A percentile compares a stretch with the other conserved stretches of the same genome.
Evolutionary conservation across 495 filamentous ascomycete genomes (phyloP).

Genomic region (Elasticomyces elasticus): DNA sequence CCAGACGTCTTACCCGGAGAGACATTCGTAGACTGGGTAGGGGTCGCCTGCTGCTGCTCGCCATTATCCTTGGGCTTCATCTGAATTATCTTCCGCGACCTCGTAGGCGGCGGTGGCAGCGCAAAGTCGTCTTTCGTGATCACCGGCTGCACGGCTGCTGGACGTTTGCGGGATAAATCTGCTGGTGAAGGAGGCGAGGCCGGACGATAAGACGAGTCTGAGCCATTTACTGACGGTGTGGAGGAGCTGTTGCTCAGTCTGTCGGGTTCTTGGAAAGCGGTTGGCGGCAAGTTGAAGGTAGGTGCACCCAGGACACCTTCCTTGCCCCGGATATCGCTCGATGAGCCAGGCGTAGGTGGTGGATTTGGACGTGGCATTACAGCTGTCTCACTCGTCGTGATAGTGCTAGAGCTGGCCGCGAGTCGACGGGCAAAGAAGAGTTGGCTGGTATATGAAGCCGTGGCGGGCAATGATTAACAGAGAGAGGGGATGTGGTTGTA

Average conservation of each 20-base stretch:
- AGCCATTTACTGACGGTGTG: slow-evolving; percentile 35
- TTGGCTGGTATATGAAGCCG: slow-evolving; percentile 10
- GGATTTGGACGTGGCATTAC: slow-evolving; percentile 20
- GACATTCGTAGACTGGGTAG: slow-evolving; percentile 5
- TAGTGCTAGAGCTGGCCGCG: not conserved
- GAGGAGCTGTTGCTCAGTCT: slow-evolving; percentile 34
- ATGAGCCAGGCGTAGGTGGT: slow-evolving; percentile 77
- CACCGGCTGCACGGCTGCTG: slow-evolving; percentile 33
- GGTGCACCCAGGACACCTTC: slow-evolving; percentile 52
- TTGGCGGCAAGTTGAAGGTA: slow-evolving; percentile 73
- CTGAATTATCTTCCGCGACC: slow-evolving; percentile 93
- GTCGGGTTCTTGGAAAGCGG: slow-evolving; percentile 46
- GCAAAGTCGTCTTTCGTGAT: slow-evolving; percentile 50
- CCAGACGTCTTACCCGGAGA: slow-evolving; percentile 16
- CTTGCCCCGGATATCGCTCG: slow-evolving; percentile 70
- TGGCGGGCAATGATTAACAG: not conserved
- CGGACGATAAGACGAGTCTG: slow-evolving; percentile 42
- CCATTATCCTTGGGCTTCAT: slow-evolving; percentile 63
- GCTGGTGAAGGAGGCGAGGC: slow-evolving; percentile 49
- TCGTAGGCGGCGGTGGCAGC: slow-evolving; percentile 82
- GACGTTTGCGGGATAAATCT: slow-evolving; percentile 49
- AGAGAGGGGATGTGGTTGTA: not conserved
- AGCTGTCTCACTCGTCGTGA: not conserved
- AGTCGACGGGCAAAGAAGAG: slow-evolving; percentile 8
- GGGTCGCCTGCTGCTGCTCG: slow-evolving; percentile 26